A percentile compares a stretch with the other conserved stretches of the same genome.
Evolutionary conservation across 495 filamentous ascomycete genomes (phyloP).

Genomic region (Amniculicola lignicola): DNA sequence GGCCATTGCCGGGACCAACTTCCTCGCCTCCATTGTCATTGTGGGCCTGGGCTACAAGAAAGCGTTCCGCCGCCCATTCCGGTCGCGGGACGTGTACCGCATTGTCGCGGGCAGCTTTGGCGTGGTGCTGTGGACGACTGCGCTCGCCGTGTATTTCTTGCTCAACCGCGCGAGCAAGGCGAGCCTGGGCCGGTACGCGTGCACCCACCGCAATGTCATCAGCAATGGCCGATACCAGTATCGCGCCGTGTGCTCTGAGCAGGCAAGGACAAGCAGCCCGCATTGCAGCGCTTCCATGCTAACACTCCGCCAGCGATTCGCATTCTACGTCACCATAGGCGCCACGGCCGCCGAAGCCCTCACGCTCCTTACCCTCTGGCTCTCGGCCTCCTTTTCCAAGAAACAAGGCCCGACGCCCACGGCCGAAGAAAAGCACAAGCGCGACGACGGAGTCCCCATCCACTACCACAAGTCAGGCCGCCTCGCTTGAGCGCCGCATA

Average conservation of each 20-base stretch:
- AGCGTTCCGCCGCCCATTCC: slow-evolving; percentile 19
- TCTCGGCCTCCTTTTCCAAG: slow-evolving; percentile 14
- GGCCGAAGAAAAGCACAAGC: slow-evolving; percentile 5
- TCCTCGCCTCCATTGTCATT: slow-evolving; percentile 23
- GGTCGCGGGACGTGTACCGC: slow-evolving; percentile 21
- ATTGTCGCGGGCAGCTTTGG: slow-evolving; percentile 27
- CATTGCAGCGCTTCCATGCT: not conserved
- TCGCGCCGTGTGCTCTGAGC: slow-evolving; percentile 29
- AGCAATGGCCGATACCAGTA: slow-evolving; percentile 32
- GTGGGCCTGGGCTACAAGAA: slow-evolving; percentile 17
- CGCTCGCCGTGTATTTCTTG: slow-evolving; percentile 16
- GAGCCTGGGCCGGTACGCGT: slow-evolving; percentile 26
- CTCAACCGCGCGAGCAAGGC: slow-evolving; percentile 23
- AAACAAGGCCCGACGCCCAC: slow-evolving; percentile 8
- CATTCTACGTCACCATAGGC: slow-evolving; percentile 25
- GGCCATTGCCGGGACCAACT: slow-evolving; percentile 19
- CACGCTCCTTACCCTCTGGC: slow-evolving; percentile 16
- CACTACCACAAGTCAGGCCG: not conserved
- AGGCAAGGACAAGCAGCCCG: slow-evolving; percentile 7
- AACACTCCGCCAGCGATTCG: slow-evolving; percentile 17
- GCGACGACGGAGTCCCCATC: not conserved
- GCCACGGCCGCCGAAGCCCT: slow-evolving; percentile 24
- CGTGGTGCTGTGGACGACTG: slow-evolving; percentile 18
- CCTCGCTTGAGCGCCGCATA: too few relatives aligned
- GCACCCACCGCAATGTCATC: slow-evolving; percentile 29